phyloP scores from a whole-genome alignment of 2,329 filamentous ascomycete genomes.

The Paramyrothecium sp. region DNA sequence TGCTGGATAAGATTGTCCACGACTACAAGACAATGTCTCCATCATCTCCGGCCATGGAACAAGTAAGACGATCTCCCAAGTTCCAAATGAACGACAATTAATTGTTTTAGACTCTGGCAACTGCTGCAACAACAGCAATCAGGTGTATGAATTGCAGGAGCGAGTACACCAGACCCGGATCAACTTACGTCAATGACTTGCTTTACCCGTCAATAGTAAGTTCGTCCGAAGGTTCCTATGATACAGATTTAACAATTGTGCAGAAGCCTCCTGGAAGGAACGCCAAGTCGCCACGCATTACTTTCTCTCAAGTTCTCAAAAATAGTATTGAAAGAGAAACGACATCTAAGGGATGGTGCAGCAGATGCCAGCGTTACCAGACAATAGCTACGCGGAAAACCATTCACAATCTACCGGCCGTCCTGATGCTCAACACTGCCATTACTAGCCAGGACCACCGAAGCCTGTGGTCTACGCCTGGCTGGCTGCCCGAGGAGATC shows the following conservation, averaged over 20 bases:
- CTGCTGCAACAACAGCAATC: constrained; percentile 70
- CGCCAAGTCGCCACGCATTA: constrained; percentile 53
- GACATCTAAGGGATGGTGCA: constrained; percentile 90
- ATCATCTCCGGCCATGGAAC: constrained; percentile 65
- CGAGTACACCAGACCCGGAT: constrained; percentile 77
- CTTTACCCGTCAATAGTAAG: constrained; percentile 63
- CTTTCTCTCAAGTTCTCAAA: constrained; percentile 91
- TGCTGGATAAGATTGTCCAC: constrained; percentile 75
- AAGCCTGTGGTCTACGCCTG: constrained; percentile 82
- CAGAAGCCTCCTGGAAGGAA: constrained; percentile 49
- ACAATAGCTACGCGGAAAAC: constrained; percentile 82
- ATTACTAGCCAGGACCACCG: constrained; percentile 70
- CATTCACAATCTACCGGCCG: constrained; percentile 76
- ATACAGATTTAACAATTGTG: constrained; percentile 5
- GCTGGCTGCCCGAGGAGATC: constrained; percentile 92
- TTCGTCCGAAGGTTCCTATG: background rate
- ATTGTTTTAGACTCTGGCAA: constrained; percentile 53
- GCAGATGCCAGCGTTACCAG: constrained; percentile 86
- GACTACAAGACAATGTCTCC: constrained; percentile 72
- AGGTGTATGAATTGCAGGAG: constrained; percentile 84
- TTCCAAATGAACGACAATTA: background rate
- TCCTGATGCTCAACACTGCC: constrained; percentile 86
- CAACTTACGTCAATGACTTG: constrained; percentile 81
- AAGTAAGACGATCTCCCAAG: constrained; percentile 38
- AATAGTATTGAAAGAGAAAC: constrained; percentile 87